Percentiles rank a stretch among this genome's conserved stretches.
These are phyloP conservation scores for Verbena officinalis DNA, from an alignment of 257 asterid genomes.

Conservation along the genomic window DNA sequence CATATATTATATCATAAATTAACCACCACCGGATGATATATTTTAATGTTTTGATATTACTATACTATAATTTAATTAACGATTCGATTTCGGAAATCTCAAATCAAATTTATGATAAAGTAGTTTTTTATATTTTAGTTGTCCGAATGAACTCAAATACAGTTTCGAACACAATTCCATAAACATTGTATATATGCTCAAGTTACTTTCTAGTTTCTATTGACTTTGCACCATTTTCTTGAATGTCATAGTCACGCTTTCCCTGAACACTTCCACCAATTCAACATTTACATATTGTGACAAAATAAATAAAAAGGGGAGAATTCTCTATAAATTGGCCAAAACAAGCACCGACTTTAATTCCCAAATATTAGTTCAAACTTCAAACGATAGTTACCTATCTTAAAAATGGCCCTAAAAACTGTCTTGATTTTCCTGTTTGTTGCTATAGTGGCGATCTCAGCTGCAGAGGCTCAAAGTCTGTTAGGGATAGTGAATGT, in stretches of 20 bases:
- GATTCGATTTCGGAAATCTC: too few relatives aligned
- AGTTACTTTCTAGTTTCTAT: background rate
- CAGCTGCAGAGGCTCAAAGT: slow-evolving; percentile 46
- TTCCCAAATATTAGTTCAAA: background rate
- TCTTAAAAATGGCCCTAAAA: slow-evolving; percentile 22
- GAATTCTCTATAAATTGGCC: slow-evolving; percentile 3
- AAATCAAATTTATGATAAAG: too few relatives aligned
- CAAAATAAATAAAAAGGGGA: background rate
- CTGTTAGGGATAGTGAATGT: slow-evolving; percentile 28
- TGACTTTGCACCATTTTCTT: background rate
- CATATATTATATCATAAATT: too few relatives aligned
- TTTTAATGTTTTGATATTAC: too few relatives aligned
- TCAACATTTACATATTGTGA: background rate
- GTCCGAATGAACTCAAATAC: too few relatives aligned
- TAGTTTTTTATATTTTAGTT: too few relatives aligned
- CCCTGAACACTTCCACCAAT: background rate
- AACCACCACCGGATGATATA: too few relatives aligned
- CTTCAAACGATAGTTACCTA: background rate
- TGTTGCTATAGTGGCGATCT: slow-evolving; percentile 36
- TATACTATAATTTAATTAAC: too few relatives aligned
- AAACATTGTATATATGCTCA: background rate
- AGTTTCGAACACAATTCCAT: background rate
- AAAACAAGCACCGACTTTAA: background rate
- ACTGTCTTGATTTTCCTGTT: slow-evolving; percentile 23
- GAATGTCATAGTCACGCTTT: background rate